Evolutionary conservation across 2,329 filamentous ascomycete genomes (phyloP).

Genomic region (Neurospora sp.): DNA sequence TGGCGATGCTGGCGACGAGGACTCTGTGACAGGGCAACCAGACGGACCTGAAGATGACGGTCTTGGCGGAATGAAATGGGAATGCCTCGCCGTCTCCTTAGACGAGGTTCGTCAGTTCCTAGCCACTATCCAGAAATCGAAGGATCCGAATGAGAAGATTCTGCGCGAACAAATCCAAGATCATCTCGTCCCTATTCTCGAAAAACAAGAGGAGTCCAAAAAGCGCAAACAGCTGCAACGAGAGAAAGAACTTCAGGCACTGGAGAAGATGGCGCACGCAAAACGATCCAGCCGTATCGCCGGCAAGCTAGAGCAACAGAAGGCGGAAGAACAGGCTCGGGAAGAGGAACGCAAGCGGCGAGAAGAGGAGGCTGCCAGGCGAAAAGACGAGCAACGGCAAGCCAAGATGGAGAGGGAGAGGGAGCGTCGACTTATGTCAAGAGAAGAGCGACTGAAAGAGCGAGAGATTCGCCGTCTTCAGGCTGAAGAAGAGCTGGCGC

Average conservation of each 20-base stretch:
- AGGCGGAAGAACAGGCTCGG: conserved; percentile 57
- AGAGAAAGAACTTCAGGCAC: conserved; percentile 68
- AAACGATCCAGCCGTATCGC: conserved; percentile 90
- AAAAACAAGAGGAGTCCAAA: conserved; percentile 65
- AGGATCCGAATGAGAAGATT: conserved; percentile 76
- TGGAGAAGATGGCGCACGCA: conserved; percentile 83
- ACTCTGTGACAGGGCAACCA: conserved; percentile 16
- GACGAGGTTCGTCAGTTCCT: conserved; percentile 67
- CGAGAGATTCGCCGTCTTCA: conserved; percentile 74
- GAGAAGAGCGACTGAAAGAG: conserved; percentile 78
- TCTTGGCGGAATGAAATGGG: conserved; percentile 73
- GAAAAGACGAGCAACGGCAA: conserved; percentile 54
- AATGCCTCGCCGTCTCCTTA: conserved; percentile 76
- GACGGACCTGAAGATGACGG: conserved; percentile 44
- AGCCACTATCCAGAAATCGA: conserved; percentile 59
- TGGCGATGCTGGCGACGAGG: conserved; percentile 29
- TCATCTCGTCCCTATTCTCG: conserved; percentile 74
- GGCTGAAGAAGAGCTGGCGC: conserved; percentile 74
- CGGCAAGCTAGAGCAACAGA: conserved; percentile 67
- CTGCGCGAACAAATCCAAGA: conserved; percentile 62
- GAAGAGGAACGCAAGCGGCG: conserved; percentile 60
- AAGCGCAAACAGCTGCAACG: conserved; percentile 59
- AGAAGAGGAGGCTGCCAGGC: conserved; percentile 53
- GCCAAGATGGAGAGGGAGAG: conserved; percentile 58
- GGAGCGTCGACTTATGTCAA: conserved; percentile 68